Evolutionary conservation across 176 grass and related monocot genomes (phyloP).

Genomic region (Coix lacrymajobi): DNA sequence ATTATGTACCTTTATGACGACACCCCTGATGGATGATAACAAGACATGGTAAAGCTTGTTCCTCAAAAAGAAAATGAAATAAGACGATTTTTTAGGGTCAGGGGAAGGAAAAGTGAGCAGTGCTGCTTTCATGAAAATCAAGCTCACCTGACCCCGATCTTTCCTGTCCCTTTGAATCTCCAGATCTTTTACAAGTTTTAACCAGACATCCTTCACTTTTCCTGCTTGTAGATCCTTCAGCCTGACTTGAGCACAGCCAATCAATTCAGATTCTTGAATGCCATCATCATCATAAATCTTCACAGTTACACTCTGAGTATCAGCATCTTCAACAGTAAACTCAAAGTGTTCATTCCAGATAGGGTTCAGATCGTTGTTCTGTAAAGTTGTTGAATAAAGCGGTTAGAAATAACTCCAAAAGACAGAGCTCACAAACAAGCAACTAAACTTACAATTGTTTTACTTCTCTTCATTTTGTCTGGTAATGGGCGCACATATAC

Average conservation of each 20-base stretch:
- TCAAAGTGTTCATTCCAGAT: conserved; percentile 99
- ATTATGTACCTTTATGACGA: background rate
- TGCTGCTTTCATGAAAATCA: background rate
- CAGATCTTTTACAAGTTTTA: conserved; percentile 95
- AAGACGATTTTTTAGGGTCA: background rate
- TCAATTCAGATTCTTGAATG: conserved; percentile 81
- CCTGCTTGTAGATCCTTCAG: conserved; percentile 77
- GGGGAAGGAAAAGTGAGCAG: background rate
- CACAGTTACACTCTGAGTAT: conserved; percentile 75
- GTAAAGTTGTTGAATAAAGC: conserved; percentile 3
- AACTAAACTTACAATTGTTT: conserved; percentile 79
- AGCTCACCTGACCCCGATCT: conserved; percentile 76
- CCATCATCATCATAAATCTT: conserved; percentile 96
- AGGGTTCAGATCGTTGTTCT: conserved; percentile 92
- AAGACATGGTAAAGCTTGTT: background rate
- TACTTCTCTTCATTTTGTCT: conserved; percentile 93
- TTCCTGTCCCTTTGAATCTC: conserved; percentile 93
- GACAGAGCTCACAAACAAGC: background rate
- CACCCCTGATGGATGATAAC: background rate
- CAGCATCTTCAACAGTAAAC: conserved; percentile 78
- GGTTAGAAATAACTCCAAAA: conserved; percentile 12
- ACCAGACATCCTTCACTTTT: conserved; percentile 96
- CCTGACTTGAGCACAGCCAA: conserved; percentile 86
- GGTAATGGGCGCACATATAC: conserved; percentile 77
- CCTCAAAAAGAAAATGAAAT: background rate